phyloP scores from a whole-genome alignment of 139 green algal species.

The Tetradesmus lagerheimii region DNA sequence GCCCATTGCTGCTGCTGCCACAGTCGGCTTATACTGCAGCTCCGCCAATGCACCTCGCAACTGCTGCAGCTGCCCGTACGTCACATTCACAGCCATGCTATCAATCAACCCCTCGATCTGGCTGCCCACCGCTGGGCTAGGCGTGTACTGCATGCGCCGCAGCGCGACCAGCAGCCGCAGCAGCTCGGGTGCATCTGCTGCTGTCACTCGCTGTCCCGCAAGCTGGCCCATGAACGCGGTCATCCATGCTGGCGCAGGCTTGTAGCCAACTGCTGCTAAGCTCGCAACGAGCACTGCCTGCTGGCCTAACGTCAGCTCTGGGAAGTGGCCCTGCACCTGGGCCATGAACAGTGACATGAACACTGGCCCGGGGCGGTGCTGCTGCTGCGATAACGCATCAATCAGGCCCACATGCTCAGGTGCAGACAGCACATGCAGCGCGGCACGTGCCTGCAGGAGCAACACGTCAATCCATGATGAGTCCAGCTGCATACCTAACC shows the following conservation, averaged over 20 bases:
- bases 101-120: slow-evolving; percentile 11
- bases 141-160: slow-evolving; percentile 41
- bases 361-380: slow-evolving; percentile 29
- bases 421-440: slow-evolving; percentile 1
- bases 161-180: slow-evolving; percentile 26
- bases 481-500: slow-evolving; percentile 8
- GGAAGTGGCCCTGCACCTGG: background rate
- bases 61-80: slow-evolving; percentile 29
- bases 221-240: slow-evolving; percentile 19
- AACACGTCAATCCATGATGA: slow-evolving; percentile 26
- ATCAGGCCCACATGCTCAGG: slow-evolving; percentile 42
- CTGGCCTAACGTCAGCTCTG: slow-evolving; percentile 16
- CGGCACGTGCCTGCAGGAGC: slow-evolving; percentile 36
- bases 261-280: slow-evolving; percentile 35
- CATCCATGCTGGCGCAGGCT: slow-evolving; percentile 39
- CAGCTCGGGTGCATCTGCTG: slow-evolving; percentile 7
- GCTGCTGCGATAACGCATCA: slow-evolving; percentile 40
- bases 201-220: background rate
- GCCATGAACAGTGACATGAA: slow-evolving; percentile 46
- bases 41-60: slow-evolving; percentile 17
- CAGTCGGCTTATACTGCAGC: slow-evolving; percentile 36
- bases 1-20: slow-evolving; percentile 1
- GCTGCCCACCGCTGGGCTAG: background rate
- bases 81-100: background rate
- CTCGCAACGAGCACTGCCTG: slow-evolving; percentile 3